Evolutionary conservation across 2,329 filamentous ascomycete species (phyloP).

Genomic region (Gnomoniopsis sp.): DNA sequence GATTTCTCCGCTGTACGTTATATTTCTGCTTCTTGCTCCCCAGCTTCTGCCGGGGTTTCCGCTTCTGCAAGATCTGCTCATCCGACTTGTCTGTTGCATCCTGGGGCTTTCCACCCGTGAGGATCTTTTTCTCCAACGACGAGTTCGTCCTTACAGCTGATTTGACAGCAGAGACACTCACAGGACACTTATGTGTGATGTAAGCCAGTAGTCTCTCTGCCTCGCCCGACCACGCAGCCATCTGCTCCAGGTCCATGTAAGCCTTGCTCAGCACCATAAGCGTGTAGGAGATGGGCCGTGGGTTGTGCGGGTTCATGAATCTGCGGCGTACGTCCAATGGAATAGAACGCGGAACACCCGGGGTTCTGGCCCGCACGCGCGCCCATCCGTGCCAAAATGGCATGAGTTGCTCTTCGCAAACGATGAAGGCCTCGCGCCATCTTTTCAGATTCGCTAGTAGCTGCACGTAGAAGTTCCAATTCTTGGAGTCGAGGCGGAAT

Average conservation of each 20-base stretch:
- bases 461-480: conserved; percentile 78
- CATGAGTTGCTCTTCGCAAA: conserved; percentile 78
- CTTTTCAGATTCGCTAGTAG: conserved; percentile 58
- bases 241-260: conserved; percentile 46
- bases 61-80: not conserved
- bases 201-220: conserved; percentile 36
- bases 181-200: conserved; percentile 38
- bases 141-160: conserved; percentile 21
- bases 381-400: conserved; percentile 73
- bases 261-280: conserved; percentile 46
- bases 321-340: conserved; percentile 37
- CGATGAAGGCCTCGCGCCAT: conserved; percentile 64
- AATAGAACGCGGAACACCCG: conserved; percentile 25
- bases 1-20: not conserved
- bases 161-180: conserved; percentile 37
- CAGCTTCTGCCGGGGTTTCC: not conserved
- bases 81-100: not conserved
- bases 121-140: conserved; percentile 23
- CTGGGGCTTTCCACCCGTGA: conserved; percentile 14
- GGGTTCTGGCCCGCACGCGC: conserved; percentile 24
- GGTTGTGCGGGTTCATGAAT: conserved; percentile 33
- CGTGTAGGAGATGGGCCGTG: conserved; percentile 41
- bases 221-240: conserved; percentile 45
- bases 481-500: conserved; percentile 70
- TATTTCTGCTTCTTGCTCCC: not conserved